phyloP scores from a whole-genome alignment of 306 rosid genomes.

The Bauhinia variegata region DNA sequence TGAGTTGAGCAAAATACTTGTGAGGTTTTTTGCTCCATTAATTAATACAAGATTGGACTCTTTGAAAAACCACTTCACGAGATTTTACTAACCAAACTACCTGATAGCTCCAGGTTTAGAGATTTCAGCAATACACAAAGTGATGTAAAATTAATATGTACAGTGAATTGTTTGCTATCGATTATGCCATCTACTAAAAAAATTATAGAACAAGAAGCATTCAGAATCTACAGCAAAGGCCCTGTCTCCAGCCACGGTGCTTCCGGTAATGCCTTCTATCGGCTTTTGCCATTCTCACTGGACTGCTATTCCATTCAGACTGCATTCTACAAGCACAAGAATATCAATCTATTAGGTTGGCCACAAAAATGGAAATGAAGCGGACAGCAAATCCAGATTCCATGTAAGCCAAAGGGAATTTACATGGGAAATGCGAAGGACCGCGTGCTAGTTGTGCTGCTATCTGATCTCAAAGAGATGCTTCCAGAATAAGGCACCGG shows the following conservation, averaged over 20 bases:
- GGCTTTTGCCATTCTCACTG: slow-evolving; percentile 84
- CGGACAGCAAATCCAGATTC: too few relatives aligned
- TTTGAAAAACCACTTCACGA: neutral
- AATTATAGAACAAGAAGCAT: slow-evolving; percentile 31
- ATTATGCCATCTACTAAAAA: slow-evolving; percentile 42
- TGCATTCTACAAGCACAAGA: slow-evolving; percentile 61
- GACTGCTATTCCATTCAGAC: slow-evolving; percentile 87
- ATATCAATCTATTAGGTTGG: too few relatives aligned
- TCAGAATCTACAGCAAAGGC: slow-evolving; percentile 92
- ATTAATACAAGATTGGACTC: neutral
- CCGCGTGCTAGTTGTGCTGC: slow-evolving; percentile 95
- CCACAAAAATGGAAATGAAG: too few relatives aligned
- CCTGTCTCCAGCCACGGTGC: slow-evolving; percentile 61
- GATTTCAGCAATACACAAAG: slow-evolving; percentile 6
- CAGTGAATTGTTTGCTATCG: slow-evolving; percentile 17
- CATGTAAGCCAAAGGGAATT: too few relatives aligned
- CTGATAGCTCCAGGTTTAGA: slow-evolving; percentile 3
- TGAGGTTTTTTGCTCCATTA: too few relatives aligned
- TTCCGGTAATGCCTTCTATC: slow-evolving; percentile 56
- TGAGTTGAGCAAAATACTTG: too few relatives aligned
- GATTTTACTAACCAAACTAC: too few relatives aligned
- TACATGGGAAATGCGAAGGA: slow-evolving; percentile 96
- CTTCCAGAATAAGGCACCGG: slow-evolving; percentile 79
- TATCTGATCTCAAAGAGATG: slow-evolving; percentile 85
- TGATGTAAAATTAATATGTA: slow-evolving; percentile 27